These are phyloP conservation scores for Fusarium scirpi DNA, from an alignment of 2,329 filamentous ascomycete genomes.

Conservation along the genomic window DNA sequence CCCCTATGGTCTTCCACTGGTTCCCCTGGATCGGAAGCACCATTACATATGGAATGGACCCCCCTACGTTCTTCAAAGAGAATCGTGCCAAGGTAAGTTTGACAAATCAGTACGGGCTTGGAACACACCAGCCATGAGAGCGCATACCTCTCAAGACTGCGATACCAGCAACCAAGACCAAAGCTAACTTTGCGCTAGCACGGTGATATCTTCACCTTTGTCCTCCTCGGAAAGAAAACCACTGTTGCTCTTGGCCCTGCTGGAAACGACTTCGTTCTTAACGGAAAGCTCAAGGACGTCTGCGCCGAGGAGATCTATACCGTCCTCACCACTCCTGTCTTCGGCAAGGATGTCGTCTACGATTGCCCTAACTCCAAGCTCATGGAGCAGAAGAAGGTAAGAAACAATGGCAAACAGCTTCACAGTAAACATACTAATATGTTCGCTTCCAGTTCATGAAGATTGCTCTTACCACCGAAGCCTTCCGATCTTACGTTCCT, in stretches of 20 bases:
- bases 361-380: slow-evolving; percentile 92
- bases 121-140: neutral
- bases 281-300: slow-evolving; percentile 89
- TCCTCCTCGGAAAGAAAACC: slow-evolving; percentile 88
- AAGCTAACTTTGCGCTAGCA: slow-evolving; percentile 64
- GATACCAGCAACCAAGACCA: neutral
- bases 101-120: neutral
- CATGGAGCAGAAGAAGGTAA: slow-evolving; percentile 95
- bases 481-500: slow-evolving; percentile 80
- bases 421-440: slow-evolving; percentile 28
- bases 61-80: slow-evolving; percentile 85
- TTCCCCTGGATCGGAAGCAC: slow-evolving; percentile 90
- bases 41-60: slow-evolving; percentile 94
- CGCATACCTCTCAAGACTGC: neutral
- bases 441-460: slow-evolving; percentile 76
- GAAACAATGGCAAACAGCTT: slow-evolving; percentile 21
- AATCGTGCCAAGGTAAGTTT: slow-evolving; percentile 77
- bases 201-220: slow-evolving; percentile 90
- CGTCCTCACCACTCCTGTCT: slow-evolving; percentile 77
- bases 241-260: slow-evolving; percentile 85
- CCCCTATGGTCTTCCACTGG: slow-evolving; percentile 84
- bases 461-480: slow-evolving; percentile 79
- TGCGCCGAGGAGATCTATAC: slow-evolving; percentile 92
- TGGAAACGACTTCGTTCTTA: slow-evolving; percentile 92
- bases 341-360: slow-evolving; percentile 89